These are phyloP conservation scores for Chenopodium album DNA, from an alignment of 148 eudicot species.

Conservation along the genomic window DNA sequence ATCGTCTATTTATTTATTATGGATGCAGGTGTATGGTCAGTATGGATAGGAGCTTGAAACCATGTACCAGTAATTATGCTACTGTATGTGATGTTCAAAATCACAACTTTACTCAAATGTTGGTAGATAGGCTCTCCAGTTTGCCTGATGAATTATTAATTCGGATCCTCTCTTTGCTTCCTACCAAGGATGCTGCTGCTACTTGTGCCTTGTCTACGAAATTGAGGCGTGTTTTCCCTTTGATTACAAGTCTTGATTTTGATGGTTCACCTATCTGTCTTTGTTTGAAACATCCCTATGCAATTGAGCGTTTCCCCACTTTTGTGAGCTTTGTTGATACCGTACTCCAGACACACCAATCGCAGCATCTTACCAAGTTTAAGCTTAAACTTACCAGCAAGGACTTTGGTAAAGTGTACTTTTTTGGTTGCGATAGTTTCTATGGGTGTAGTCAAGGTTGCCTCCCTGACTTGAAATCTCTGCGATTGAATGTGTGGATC, in stretches of 20 bases:
- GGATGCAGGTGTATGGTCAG: too few relatives aligned
- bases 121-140: not conserved
- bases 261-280: not conserved
- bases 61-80: too few relatives aligned
- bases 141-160: not conserved
- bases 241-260: not conserved
- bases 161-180: not conserved
- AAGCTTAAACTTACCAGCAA: not conserved
- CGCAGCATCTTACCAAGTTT: not conserved
- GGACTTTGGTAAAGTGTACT: not conserved
- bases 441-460: not conserved
- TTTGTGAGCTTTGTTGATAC: not conserved
- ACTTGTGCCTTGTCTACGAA: not conserved
- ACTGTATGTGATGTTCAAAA: too few relatives aligned
- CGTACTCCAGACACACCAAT: not conserved
- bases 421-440: not conserved
- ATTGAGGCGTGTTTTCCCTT: not conserved
- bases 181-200: slow-evolving; percentile 9
- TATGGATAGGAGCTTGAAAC: too few relatives aligned
- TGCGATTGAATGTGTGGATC: not conserved
- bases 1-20: too few relatives aligned
- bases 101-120: too few relatives aligned
- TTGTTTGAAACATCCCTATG: not conserved
- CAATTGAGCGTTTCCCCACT: not conserved
- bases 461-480: not conserved